Base-by-base conservation (phyloP, 345 rosid genomes). In the Euphorbia lathyris region DNA sequence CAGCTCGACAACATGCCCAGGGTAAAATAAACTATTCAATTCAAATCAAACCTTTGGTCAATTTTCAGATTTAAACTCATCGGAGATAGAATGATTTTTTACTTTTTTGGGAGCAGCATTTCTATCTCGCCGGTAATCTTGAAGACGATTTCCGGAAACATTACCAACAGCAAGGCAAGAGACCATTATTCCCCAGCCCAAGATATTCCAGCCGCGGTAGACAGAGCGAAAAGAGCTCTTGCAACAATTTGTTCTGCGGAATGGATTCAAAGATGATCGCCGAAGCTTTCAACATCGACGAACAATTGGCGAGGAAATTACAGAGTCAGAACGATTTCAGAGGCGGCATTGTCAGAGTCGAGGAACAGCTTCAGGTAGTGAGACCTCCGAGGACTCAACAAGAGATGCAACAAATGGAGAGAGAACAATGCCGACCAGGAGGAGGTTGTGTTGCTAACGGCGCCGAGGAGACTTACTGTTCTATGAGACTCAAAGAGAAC, bases 1-100 rank as follows among this genome's bases (percentile, higher is more conserved):
- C 96, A 91, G 76, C 97, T 91, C 29, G 96, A 93, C 70, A 53
- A 45, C 48, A 61, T 59, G 58, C 95, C 95, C 0, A 83, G 98
- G 72, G 96, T 91, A 80, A 34, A 34, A 3, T 34, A 34, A 34
- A 34, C 38, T 34, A 34, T 34, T 34, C 38, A 7, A 34, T 34
- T 34, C 38, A 34, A 2, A 2, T 34, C 4, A 34, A 34, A 34
- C 38, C 38, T 34, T 34, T 34, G 7, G 7, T 34, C 3, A 34
- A 34, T 34, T 34, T 34, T 34, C 3, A n/a, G n/a, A n/a, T n/a
- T n/a, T n/a, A 34, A 34, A 34, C 7, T 34, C 38, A 34, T 34
- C 38, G 4, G 7, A 34, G n/a, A n/a, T n/a, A n/a, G n/a, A n/a
- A n/a, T n/a, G n/a, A n/a, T 40, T 10, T 4, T 6, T 6, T 40